These are phyloP conservation scores for Cytospora piceae DNA, from an alignment of 2,329 filamentous ascomycete species.

Conservation along the genomic window DNA sequence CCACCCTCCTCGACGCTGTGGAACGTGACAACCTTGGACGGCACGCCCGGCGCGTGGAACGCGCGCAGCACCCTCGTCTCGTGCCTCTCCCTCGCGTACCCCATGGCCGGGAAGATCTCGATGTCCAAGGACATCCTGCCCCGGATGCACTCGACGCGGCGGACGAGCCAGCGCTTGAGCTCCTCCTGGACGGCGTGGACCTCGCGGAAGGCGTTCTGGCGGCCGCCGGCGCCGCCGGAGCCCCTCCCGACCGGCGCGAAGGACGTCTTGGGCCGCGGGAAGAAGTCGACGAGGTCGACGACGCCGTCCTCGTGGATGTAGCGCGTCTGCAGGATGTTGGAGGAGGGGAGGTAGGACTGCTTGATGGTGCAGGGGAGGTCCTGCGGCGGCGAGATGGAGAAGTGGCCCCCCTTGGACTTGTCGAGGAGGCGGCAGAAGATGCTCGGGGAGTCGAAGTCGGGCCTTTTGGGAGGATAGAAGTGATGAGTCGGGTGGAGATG, in stretches of 20 bases:
- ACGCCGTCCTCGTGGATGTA: conserved; percentile 78
- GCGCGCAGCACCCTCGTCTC: conserved; percentile 58
- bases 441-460: conserved; percentile 77
- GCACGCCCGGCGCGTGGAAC: conserved; percentile 42
- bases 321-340: conserved; percentile 76
- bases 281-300: conserved; percentile 74
- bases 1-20: conserved; percentile 48
- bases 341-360: conserved; percentile 76
- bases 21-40: conserved; percentile 67
- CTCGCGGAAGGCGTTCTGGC: conserved; percentile 57
- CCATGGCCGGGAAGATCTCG: conserved; percentile 73
- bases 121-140: conserved; percentile 68
- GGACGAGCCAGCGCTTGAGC: conserved; percentile 72
- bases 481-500: conserved; percentile 2
- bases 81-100: conserved; percentile 69
- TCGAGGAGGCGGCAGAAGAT: conserved; percentile 76
- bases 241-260: conserved; percentile 43
- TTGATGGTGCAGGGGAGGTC: conserved; percentile 67
- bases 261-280: conserved; percentile 67
- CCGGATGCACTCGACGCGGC: conserved; percentile 73
- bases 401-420: conserved; percentile 74
- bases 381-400: conserved; percentile 64
- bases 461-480: conserved; percentile 52
- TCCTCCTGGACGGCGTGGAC: conserved; percentile 59
- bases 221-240: neutral